Base-by-base conservation (phyloP, 2,329 filamentous ascomycete genomes). In the Microdochium bolleyi region DNA sequence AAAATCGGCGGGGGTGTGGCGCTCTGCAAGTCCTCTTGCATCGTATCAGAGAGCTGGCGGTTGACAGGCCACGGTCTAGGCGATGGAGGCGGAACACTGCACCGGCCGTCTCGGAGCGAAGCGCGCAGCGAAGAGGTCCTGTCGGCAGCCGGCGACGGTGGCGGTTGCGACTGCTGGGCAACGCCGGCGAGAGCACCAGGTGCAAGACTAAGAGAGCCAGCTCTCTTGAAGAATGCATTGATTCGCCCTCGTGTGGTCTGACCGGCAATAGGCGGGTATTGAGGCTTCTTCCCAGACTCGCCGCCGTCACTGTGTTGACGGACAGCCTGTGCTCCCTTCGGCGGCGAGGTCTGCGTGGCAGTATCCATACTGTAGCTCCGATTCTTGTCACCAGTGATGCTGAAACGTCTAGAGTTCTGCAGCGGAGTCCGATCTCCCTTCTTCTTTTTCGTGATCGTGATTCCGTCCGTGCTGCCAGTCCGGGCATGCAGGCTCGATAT, bases 1-100 rank as follows among this genome's bases (percentile, higher is more conserved):
- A 75, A 64, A 50, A 83, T 83, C 1, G 79, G 79, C 3, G 79
- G 79, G 2, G 79, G 79, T 8, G 79, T 83, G 0, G 77, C 75
- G 27, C 79, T 74, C 1, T 68, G 63, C 3, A 71, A 62, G 10
- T 78, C 75, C 3, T 77, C 74, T 74, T 73, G 0, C 58, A 51
- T 64, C 67, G 7, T 64, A 64, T 69, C 67, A 75, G 9, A 67
- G 73, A 9, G 67, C 73, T 56, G 34, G 71, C 60, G 7, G 41
- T 46, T 46, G 14, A 46, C 19, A 22, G 50, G 55, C 63, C 65
- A 67, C 2, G 64, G 63, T 58, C 55, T 56, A 2, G 58, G 58
- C 19, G 59, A 51, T 19, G 65, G 62, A 1, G 64, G 63, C 2
- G 65, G 65, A 13, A 66, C 64, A 49, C 61, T 67, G 38, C 52